A percentile compares a stretch with the other conserved stretches of the same genome.
Conservation (phyloP, 495 filamentous ascomycete genomes). For the Tirmania nivea region DNA sequence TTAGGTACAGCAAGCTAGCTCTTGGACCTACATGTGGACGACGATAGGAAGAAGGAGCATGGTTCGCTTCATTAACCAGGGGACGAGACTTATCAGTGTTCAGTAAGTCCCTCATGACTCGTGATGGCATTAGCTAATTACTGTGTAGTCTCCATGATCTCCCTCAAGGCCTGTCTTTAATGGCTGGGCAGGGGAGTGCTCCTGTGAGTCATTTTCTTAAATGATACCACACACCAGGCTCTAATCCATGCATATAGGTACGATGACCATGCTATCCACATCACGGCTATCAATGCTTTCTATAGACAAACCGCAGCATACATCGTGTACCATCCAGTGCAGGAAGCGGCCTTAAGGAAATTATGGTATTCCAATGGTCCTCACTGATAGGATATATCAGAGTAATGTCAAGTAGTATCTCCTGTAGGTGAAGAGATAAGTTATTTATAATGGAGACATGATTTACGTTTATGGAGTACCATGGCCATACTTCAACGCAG, state of each 20-base stretch:
- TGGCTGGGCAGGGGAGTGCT: constrained; percentile 33
- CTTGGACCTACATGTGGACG: constrained; percentile 30
- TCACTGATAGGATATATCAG: constrained; percentile 30
- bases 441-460: constrained; percentile 32
- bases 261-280: constrained; percentile 29
- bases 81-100: constrained; percentile 6
- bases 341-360: constrained; percentile 26
- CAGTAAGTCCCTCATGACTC: constrained; percentile 1
- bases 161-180: constrained; percentile 10
- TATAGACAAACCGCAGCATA: constrained; percentile 30
- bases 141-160: constrained; percentile 5
- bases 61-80: constrained; percentile 31
- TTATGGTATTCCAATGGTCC: constrained; percentile 30
- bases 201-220: constrained; percentile 23
- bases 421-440: constrained; percentile 23
- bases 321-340: constrained; percentile 24
- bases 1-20: constrained; percentile 31
- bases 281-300: constrained; percentile 32
- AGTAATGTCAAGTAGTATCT: constrained; percentile 24
- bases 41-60: constrained; percentile 25
- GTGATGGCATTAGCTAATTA: background rate
- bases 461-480: constrained; percentile 37
- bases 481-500: constrained; percentile 32
- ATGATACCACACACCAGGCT: background rate
- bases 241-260: constrained; percentile 7